Base-by-base conservation (phyloP, 108 stramenopile genomes). In the Discostella pseudostelligera region DNA sequence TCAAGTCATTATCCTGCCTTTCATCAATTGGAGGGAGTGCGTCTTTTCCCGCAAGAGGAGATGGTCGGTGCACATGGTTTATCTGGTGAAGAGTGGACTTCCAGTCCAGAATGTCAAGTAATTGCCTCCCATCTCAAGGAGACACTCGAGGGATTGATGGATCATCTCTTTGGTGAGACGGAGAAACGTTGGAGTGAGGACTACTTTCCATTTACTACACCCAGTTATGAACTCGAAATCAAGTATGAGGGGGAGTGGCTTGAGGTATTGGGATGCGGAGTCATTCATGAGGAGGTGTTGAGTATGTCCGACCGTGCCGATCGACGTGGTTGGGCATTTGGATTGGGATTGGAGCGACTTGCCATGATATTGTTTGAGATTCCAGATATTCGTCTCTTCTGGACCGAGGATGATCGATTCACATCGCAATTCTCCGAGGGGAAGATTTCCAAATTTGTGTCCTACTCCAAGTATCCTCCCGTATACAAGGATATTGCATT, bases 141-240 rank as follows among this genome's bases (percentile, higher is more conserved):
- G 10, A 61, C 68, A 7, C 76, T 94, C 37, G 86, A 87, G 70
- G 87, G 89, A 29, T 61, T 94, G 39, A 88, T 88, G 59, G 66
- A 69, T 47, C 62, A 66, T 37, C 62, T 91, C 10, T 89, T 91
- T 44, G 90, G 87, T n/a, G 75, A 70, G 65, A 74, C 74, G 24
- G 65, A 77, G 29, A 83, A 79, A 48, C 20, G 53, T 39, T 81
- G 81, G 81, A 68, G 55, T 22, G 92, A 70, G 76, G 92, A 71
- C 72, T 98, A 95, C 83, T 98, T 98, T 61, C 97, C 97, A 10
- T 98, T 98, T 68, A 98, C 97, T 1, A 83, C 93, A 26, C 96
- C 96, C 8, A 93, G 90, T 51, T 84, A 87, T 58, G 97, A 98
- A 81, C 84, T 97, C 36, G 97, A 98, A 58, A 88, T 98, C 13